Conservation (phyloP, 768 basidiomycete genomes). For the Plicaturopsis crispa region DNA sequence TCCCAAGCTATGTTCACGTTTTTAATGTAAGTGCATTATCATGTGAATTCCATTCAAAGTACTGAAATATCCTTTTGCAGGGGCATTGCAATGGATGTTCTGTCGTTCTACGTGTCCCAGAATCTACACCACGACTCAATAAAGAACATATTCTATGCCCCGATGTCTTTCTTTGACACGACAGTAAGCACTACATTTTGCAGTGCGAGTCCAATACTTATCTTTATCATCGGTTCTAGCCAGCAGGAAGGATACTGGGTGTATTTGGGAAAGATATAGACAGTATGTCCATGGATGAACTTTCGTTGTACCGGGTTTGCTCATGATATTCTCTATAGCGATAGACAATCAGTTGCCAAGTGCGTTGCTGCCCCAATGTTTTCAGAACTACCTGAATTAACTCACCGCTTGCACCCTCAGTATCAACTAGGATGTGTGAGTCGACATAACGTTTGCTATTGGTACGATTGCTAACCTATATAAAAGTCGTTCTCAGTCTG, state of each 20-base stretch:
- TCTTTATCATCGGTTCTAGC: conserved; percentile 22
- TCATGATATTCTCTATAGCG: conserved; percentile 21
- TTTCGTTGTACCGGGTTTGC: too few species aligned
- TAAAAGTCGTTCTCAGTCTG: conserved; percentile 40
- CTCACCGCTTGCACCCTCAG: conserved; percentile 18
- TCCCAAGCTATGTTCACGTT: conserved; percentile 56
- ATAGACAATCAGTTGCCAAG: conserved; percentile 56
- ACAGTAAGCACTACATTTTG: conserved; percentile 27
- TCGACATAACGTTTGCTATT: conserved; percentile 6
- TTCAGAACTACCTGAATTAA: background rate
- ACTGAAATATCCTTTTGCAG: conserved; percentile 27
- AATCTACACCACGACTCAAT: conserved; percentile 55
- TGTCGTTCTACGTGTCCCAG: conserved; percentile 52
- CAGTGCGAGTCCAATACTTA: background rate
- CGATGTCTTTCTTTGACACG: conserved; percentile 75
- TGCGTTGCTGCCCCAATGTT: conserved; percentile 20
- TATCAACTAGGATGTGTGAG: conserved; percentile 51
- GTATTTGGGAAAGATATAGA: conserved; percentile 65
- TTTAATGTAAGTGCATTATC: conserved; percentile 31
- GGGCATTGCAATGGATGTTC: conserved; percentile 44
- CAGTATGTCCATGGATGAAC: conserved; percentile 34
- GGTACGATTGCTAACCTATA: conserved; percentile 1
- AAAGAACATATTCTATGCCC: conserved; percentile 55
- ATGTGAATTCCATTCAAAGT: too few species aligned
- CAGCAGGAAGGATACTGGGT: conserved; percentile 51